phyloP scores from a whole-genome alignment of 108 stramenopile genomes.

The Nitzschia palea region DNA sequence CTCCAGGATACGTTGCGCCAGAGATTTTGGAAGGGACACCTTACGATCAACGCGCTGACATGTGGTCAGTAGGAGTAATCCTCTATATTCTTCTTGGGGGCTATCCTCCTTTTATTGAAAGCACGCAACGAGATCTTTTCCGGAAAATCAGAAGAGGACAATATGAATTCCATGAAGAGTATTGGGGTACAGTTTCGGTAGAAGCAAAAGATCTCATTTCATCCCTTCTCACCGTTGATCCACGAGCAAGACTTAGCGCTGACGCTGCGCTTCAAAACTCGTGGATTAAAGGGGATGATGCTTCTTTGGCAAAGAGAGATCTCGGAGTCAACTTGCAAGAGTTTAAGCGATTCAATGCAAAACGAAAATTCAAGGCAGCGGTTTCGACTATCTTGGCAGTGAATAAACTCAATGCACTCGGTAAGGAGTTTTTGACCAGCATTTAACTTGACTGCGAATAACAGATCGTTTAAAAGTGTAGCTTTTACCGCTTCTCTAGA shows the following conservation, averaged over 20 bases:
- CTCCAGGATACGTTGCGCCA: slow-evolving; percentile 96
- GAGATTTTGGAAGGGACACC: slow-evolving; percentile 88
- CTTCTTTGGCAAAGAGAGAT: slow-evolving; percentile 56
- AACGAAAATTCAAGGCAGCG: slow-evolving; percentile 84
- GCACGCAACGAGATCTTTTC: slow-evolving; percentile 78
- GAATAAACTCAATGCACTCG: slow-evolving; percentile 48
- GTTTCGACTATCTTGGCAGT: slow-evolving; percentile 71
- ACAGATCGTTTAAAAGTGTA: too few species aligned
- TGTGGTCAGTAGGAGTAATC: slow-evolving; percentile 98
- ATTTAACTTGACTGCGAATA: too few species aligned
- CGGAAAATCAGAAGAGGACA: slow-evolving; percentile 79
- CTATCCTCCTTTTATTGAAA: slow-evolving; percentile 88
- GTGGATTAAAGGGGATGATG: slow-evolving; percentile 80
- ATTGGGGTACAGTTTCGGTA: slow-evolving; percentile 77
- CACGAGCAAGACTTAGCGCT: slow-evolving; percentile 61
- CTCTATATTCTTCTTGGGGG: slow-evolving; percentile 96
- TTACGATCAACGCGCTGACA: slow-evolving; percentile 94
- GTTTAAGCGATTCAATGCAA: slow-evolving; percentile 83
- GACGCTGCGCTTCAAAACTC: slow-evolving; percentile 67
- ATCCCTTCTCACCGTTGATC: slow-evolving; percentile 67
- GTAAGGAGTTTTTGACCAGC: slow-evolving; percentile 18
- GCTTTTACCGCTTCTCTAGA: too few species aligned
- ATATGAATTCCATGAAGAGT: slow-evolving; percentile 87
- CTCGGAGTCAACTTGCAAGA: slow-evolving; percentile 60
- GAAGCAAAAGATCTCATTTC: slow-evolving; percentile 89